Base-by-base conservation (phyloP, 139 green algal genomes). In the Asterochloris sp. region DNA sequence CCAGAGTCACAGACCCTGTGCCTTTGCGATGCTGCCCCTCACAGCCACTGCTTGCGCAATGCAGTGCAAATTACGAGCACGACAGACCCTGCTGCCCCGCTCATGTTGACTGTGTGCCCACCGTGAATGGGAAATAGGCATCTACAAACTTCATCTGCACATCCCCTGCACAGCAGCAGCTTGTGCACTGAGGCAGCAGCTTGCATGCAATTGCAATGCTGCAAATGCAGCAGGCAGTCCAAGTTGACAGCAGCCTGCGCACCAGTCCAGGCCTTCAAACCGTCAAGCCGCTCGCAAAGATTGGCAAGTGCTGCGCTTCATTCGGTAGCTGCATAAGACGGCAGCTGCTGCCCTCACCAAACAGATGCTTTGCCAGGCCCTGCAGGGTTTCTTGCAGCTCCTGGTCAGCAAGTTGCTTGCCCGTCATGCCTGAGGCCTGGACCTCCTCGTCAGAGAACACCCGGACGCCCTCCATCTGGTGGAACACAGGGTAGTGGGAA, bases 401-500 rank as follows among this genome's bases (percentile, higher is more conserved):
- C 17, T 83, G 74, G 73, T 91, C 90, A 0, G 85, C 89, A 27
- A 95, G 85, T 54, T 90, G 84, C 6, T 85, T 91, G 14, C 82
- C 75, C 24, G 90, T 82, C 74, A 27, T 63, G 26, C 84, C 79
- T 68, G 79, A 87, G 29, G 76, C 61, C 64, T 73, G 73, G 76
- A 76, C 80, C 75, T 87, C 81, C 78, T 89, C 76, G 38, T 84
- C 83, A 14, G 23, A 88, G 78, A 92, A 93, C 74, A 98, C 90
- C 10, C 91, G 81, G 73, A 87, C 28, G 79, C 84, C 97, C 91
- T 99, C 97, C 96, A 99, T 99, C 89, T 99, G 97, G 85, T 99
- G 97, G 86, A 99, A 99, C 15, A 99, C 97, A 0, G 97, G 97
- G 91, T 99, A 99, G 91, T 99, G 97, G 8, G 97, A 99, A 61